Percentiles rank a stretch among this genome's conserved stretches.
These are phyloP conservation scores for Conringia planisiliqua DNA, from an alignment of 345 rosid genomes.

Conservation along the genomic window DNA sequence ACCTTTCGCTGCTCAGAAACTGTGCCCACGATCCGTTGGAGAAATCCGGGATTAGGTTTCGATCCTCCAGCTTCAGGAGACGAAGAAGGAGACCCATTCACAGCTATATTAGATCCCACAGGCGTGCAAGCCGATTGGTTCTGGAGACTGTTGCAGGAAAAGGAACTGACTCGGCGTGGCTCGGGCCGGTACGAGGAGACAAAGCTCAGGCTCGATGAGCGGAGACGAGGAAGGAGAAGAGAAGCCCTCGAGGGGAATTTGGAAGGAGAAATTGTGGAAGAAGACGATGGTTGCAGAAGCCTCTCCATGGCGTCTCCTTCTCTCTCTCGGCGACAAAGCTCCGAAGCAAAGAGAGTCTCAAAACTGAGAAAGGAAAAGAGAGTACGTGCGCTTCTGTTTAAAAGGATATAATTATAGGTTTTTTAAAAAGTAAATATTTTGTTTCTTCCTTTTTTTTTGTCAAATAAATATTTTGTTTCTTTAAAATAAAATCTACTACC, in stretches of 20 bases:
- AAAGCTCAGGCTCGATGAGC: slow-evolving; percentile 36
- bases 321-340: slow-evolving; percentile 10
- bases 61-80: slow-evolving; percentile 33
- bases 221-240: slow-evolving; percentile 42
- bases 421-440: not conserved
- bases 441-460: too few species aligned
- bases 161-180: slow-evolving; percentile 42
- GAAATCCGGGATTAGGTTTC: slow-evolving; percentile 26
- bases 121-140: slow-evolving; percentile 22
- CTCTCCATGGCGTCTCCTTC: slow-evolving; percentile 72
- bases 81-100: slow-evolving; percentile 9
- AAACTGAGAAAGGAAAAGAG: slow-evolving; percentile 1
- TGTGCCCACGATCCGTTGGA: slow-evolving; percentile 34
- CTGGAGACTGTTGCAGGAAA: slow-evolving; percentile 39
- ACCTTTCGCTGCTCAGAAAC: slow-evolving; percentile 57
- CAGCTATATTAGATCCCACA: slow-evolving; percentile 4
- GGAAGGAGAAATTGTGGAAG: slow-evolving; percentile 49
- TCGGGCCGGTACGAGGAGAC: slow-evolving; percentile 28
- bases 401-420: slow-evolving; percentile 17
- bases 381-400: slow-evolving; percentile 22
- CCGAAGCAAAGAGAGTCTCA: slow-evolving; percentile 2
- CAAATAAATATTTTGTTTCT: too few species aligned
- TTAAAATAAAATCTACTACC: not conserved
- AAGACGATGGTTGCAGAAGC: slow-evolving; percentile 63
- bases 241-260: slow-evolving; percentile 35